Base-by-base conservation (phyloP, 495 filamentous ascomycete genomes). In the Annulohypoxylon stygium region DNA sequence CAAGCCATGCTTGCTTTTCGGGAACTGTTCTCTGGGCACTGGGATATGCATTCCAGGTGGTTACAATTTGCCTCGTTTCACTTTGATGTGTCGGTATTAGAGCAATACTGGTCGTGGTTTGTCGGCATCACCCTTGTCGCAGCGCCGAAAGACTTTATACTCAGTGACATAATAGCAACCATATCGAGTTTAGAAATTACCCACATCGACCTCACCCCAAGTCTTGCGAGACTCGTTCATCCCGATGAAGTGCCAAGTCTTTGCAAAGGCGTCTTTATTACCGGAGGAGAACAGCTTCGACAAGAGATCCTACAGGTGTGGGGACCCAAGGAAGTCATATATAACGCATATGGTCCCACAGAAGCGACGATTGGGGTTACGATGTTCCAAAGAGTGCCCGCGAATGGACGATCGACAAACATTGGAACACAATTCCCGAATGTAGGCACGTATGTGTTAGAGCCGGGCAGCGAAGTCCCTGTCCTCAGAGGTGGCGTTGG, bases 91-190 rank as follows among this genome's bases (percentile, higher is more conserved):
- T 93, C 91, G 30, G 92, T 96, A 5, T 83, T 96, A 14, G 93
- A 97, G 78, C 93, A 95, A 71, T 97, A 92, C 78, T 96, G 92
- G 92, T 93, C 88, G 55, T 97, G 93, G 93, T 93, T 88, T 53
- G 90, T 93, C 10, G 93, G 93, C 6, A 93, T 96, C 48, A 90
- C 90, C 9, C 88, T 96, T 4, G 90, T 92, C 1, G 91, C 92
- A 14, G 93, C 91, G 3, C 91, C 93, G 0, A 86, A 90, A 67
- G 93, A 96, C 75, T 68, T 95, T 8, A 87, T 97, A 8, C 90
- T 96, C 34, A 89, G 93, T 64, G 92, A 97, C 75, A 79, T 97
- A 10, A 83, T 90, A 0, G 87, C 84, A 1, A 88, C 90, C 14
- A 94, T 97, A 37, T 86, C 86, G 6, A 82, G 81, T 16, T 83